Conservation (phyloP, 1,284 basidiomycete species). For the Ustilago sp. region DNA sequence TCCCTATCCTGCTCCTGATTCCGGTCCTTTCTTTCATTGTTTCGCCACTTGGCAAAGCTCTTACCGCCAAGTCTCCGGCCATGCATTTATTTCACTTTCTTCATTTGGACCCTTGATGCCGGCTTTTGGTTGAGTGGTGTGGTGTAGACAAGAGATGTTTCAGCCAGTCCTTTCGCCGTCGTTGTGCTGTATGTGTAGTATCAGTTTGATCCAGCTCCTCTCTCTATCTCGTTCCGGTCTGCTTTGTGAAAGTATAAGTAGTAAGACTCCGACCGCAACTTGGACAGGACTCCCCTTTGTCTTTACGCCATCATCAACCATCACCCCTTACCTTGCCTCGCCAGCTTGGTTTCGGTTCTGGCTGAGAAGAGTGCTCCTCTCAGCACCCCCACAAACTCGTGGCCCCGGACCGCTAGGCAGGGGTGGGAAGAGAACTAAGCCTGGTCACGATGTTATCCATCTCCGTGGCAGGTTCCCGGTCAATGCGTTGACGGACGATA, state of each 20-base stretch:
- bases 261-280: neutral
- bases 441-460: conserved; percentile 29
- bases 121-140: neutral
- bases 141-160: neutral
- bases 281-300: neutral
- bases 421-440: conserved; percentile 35
- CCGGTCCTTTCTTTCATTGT: neutral
- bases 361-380: neutral
- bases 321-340: neutral
- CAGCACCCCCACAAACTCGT: conserved; percentile 28
- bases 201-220: neutral
- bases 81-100: neutral
- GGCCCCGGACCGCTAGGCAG: conserved; percentile 56
- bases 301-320: neutral
- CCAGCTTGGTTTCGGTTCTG: neutral
- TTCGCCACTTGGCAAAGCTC: neutral
- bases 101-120: neutral
- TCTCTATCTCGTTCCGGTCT: neutral
- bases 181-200: neutral
- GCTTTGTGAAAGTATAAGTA: neutral
- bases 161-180: neutral
- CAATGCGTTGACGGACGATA: conserved; percentile 20
- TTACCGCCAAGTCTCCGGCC: conserved; percentile 3
- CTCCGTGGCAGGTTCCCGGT: conserved; percentile 36
- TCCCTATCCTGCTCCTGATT: neutral